Evolutionary conservation across 805 yeast species (phyloP).

Genomic region (Barnettozyma sp.): DNA sequence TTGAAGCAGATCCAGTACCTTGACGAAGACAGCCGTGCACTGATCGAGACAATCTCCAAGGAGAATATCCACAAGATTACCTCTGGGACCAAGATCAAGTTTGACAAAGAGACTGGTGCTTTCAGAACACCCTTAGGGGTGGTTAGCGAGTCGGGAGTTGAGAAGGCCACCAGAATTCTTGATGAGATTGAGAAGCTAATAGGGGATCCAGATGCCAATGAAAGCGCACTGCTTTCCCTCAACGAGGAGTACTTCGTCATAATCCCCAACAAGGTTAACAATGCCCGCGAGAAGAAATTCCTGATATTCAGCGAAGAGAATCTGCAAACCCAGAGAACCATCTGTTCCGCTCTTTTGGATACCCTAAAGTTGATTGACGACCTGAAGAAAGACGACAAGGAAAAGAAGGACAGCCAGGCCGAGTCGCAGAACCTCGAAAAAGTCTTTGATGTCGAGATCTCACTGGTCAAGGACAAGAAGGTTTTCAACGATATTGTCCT

Average conservation of each 20-base stretch:
- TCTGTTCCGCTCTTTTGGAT: constrained; percentile 4
- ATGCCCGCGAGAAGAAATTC: constrained; percentile 5
- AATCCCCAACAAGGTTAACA: constrained; percentile 4
- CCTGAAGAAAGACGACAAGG: constrained; percentile 3
- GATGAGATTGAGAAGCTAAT: constrained; percentile 5
- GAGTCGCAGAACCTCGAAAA: constrained; percentile 7
- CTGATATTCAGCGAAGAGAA: constrained; percentile 1
- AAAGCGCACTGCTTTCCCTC: background rate
- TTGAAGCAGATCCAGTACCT: constrained; percentile 5
- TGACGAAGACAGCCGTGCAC: constrained; percentile 2
- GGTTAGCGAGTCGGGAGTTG: constrained; percentile 4
- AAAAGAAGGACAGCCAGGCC: constrained; percentile 3
- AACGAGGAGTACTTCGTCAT: constrained; percentile 7
- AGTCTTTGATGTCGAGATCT: constrained; percentile 6
- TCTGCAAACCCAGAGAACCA: constrained; percentile 1
- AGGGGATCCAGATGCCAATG: background rate
- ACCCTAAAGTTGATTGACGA: constrained; percentile 4
- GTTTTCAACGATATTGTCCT: constrained; percentile 2
- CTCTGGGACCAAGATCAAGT: constrained; percentile 3
- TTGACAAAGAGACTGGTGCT: constrained; percentile 3
- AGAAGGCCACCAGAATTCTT: constrained; percentile 2
- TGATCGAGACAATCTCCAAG: constrained; percentile 3
- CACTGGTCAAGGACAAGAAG: constrained; percentile 1
- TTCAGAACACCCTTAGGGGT: constrained; percentile 6
- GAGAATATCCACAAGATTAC: constrained; percentile 6